Base-by-base conservation (phyloP, 2,329 filamentous ascomycete genomes). In the Cordyceps tenuipes region DNA sequence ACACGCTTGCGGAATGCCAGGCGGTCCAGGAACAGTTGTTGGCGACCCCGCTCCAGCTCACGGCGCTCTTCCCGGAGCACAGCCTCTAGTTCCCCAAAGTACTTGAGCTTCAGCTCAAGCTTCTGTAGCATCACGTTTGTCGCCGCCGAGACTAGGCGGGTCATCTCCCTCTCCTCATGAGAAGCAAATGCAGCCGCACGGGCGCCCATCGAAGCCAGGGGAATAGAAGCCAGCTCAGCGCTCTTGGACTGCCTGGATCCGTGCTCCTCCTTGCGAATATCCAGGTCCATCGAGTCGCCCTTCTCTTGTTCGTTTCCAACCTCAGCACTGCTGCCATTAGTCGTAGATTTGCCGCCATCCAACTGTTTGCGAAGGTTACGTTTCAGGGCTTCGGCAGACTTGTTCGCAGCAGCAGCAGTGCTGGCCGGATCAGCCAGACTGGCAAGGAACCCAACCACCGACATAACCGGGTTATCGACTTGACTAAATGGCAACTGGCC, bases 121-220 rank as follows among this genome's bases (percentile, higher is more conserved):
- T 99, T 99, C 70, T 96, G 88, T 39, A 97, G 79, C n/a, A 90
- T 93, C 13, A 96, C 82, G 70, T 99, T 99, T 57, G 96, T 90
- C 0, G 91, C 91, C 6, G 91, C 89, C 2, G 91, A 93, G 10
- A 99, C 90, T 51, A 97, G 84, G 17, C 91, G 89, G 21, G 92
- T 96, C 84, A 97, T 94, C 74, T 97, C 91, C 61, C 95, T 89
- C 74, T 99, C 94, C 73, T 97, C 93, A 67, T 97, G 91, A 3
- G 93, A 97, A 31, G 93, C 92, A 39, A 99, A 85, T 3, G 88
- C 94, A 8, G 89, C 88, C 1, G 92, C 85, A 62, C 94, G 89
- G 2, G 90, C 91, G 13, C 92, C 92, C 63, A 93, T 88, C 9
- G 92, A 84, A 19, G 90, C 91, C 54, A 99, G 82, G 2, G 92